phyloP scores from a whole-genome alignment of 495 filamentous ascomycete species.

The Neurospora sp. region DNA sequence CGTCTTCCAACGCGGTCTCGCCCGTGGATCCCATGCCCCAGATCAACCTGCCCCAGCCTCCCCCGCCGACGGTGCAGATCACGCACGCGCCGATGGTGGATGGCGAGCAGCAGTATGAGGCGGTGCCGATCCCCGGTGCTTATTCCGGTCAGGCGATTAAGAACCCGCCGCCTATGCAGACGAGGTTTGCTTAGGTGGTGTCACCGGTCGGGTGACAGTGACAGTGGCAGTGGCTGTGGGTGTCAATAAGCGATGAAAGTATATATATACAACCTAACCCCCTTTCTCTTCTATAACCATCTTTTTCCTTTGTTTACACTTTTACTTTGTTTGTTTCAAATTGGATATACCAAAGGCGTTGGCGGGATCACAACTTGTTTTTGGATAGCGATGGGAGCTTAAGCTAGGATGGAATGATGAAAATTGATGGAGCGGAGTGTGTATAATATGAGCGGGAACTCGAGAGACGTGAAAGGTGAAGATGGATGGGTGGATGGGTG shows the following conservation, averaged over 20 bases:
- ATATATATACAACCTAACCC: neutral
- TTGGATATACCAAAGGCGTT: slow-evolving; percentile 22
- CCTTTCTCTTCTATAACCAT: slow-evolving; percentile 14
- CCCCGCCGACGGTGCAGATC: slow-evolving; percentile 12
- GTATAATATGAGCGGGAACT: slow-evolving; percentile 20
- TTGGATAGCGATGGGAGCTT: neutral
- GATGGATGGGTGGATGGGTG: neutral
- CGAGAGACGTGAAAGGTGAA: neutral
- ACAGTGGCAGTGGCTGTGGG: neutral
- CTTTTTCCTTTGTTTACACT: slow-evolving; percentile 16
- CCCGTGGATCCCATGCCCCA: neutral
- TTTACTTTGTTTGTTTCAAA: slow-evolving; percentile 4
- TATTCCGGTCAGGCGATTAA: slow-evolving; percentile 36
- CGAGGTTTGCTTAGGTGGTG: slow-evolving; percentile 27
- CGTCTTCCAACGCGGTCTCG: slow-evolving; percentile 7
- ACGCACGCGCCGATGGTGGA: slow-evolving; percentile 44
- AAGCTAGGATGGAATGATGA: neutral
- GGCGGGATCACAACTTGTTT: slow-evolving; percentile 3
- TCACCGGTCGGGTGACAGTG: slow-evolving; percentile 6
- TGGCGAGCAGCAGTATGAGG: slow-evolving; percentile 56
- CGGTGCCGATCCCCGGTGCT: slow-evolving; percentile 57
- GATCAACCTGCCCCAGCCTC: slow-evolving; percentile 14
- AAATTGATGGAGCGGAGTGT: slow-evolving; percentile 9
- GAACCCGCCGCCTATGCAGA: neutral
- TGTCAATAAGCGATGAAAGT: neutral